Base-by-base conservation (phyloP, 208 protist species). In the Leishmania tropica region DNA sequence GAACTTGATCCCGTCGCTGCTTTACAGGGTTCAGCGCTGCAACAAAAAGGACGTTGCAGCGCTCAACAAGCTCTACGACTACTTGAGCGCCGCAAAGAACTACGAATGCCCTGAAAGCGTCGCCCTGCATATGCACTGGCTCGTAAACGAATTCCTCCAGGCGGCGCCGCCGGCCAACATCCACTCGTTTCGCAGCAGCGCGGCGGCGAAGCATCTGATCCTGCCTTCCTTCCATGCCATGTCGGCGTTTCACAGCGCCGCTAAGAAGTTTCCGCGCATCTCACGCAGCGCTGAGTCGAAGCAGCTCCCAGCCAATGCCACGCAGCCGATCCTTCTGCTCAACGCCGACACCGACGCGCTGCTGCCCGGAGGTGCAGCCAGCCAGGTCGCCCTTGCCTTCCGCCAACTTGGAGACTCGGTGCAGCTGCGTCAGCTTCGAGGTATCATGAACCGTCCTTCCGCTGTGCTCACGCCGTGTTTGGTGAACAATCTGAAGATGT, bases 11-110 rank as follows among this genome's bases (percentile, higher is more conserved):
- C 91, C 91, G 13, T 89, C 91, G 28, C 75, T 94, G 75, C 86
- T 94, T 21, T 94, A 94, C 78, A 89, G 91, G 70, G 79, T 94
- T 45, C 91, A 94, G 80, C 89, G 91, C 35, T 94, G 91, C 79
- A 76, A 51, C 24, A 79, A 84, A 1, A 45, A 60, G 21, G 91
- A 94, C 45, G 72, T 91, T 7, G 72, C 24, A 19, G 87, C 91
- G 51, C 81, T 94, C 40, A 89, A 77, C 78, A 28, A 62, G 15
- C 84, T 94, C 11, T 83, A 80, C 79, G 74, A n/a, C 10, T 87
- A 89, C 80, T 8, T 91, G 4, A 81, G 76, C 0, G 65, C 28
- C 42, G 40, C 0, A 0, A 81, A 84, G 47, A 24, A 24, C 35
- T 68, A 65, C 35, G 70, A 24, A 7, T 86, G 79, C 79, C 76